phyloP scores from a whole-genome alignment of 2,329 filamentous ascomycete genomes.

The Fusarium nodosum region DNA sequence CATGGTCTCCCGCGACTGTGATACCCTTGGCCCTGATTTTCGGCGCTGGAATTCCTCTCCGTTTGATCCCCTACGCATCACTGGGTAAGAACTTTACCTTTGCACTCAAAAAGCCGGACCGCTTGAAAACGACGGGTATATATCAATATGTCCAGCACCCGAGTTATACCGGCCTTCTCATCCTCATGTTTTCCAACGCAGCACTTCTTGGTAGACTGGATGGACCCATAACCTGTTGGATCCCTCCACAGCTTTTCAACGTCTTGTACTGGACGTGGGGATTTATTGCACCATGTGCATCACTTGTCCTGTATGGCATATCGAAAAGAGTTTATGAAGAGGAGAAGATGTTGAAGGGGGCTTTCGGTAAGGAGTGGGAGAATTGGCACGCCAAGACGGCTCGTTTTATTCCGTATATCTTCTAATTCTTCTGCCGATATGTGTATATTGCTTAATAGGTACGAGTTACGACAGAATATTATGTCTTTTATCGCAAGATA shows the following conservation, averaged over 20 bases:
- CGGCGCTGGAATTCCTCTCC: slow-evolving; percentile 51
- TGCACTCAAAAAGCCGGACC: slow-evolving; percentile 61
- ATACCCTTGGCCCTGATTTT: slow-evolving; percentile 55
- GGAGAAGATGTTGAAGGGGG: slow-evolving; percentile 62
- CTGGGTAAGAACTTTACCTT: slow-evolving; percentile 69
- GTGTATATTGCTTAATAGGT: neutral
- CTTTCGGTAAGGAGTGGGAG: slow-evolving; percentile 65
- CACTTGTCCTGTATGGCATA: slow-evolving; percentile 43
- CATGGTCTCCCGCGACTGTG: slow-evolving; percentile 55
- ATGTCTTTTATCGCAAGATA: neutral
- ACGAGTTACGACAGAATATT: neutral
- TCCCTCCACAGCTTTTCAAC: slow-evolving; percentile 47
- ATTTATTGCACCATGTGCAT: slow-evolving; percentile 8
- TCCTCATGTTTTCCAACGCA: slow-evolving; percentile 53
- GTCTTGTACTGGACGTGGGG: slow-evolving; percentile 13
- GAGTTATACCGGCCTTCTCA: slow-evolving; percentile 61
- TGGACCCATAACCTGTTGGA: slow-evolving; percentile 57
- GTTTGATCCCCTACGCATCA: slow-evolving; percentile 57
- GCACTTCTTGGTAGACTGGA: slow-evolving; percentile 56
- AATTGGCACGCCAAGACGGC: slow-evolving; percentile 62
- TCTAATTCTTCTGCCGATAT: neutral
- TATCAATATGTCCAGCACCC: slow-evolving; percentile 66
- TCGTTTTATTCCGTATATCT: slow-evolving; percentile 60
- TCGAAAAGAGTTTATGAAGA: slow-evolving; percentile 61
- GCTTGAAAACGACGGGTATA: slow-evolving; percentile 61